Conservation (phyloP, 352 stramenopile genomes). For the Phytophthora litchii region DNA sequence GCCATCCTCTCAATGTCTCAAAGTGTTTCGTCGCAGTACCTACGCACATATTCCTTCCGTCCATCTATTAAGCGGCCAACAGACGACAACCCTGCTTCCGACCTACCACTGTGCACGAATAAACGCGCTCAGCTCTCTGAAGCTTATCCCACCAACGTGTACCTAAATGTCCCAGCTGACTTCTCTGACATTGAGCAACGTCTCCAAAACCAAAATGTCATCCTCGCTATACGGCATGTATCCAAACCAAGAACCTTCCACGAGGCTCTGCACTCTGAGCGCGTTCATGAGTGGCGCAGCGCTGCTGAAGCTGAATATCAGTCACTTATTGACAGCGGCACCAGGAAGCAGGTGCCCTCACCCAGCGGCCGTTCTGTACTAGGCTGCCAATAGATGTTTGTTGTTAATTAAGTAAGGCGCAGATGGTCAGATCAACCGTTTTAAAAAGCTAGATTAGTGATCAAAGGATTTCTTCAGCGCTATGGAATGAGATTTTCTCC, state of each 20-base stretch:
- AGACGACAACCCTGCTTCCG: background rate
- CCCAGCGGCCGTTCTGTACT: background rate
- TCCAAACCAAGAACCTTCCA: background rate
- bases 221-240: background rate
- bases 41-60: background rate
- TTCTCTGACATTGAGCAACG: background rate
- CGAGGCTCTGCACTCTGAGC: background rate
- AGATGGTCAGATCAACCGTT: constrained; percentile 4
- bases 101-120: background rate
- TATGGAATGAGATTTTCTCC: constrained; percentile 11
- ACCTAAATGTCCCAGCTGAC: background rate
- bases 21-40: background rate
- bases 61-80: background rate
- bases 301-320: constrained; percentile 3
- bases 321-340: constrained; percentile 3
- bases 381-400: constrained; percentile 9
- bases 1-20: background rate
- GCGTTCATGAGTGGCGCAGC: background rate
- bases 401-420: constrained; percentile 9
- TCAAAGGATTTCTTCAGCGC: constrained; percentile 7
- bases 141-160: background rate
- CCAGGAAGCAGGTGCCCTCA: background rate
- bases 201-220: background rate
- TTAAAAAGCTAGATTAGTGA: constrained; percentile 2
- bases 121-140: background rate